A percentile compares a stretch with the other conserved stretches of the same genome.
These are phyloP conservation scores for Tolypocladium ovalisporum DNA, from an alignment of 2,329 filamentous ascomycete species.

Conservation along the genomic window DNA sequence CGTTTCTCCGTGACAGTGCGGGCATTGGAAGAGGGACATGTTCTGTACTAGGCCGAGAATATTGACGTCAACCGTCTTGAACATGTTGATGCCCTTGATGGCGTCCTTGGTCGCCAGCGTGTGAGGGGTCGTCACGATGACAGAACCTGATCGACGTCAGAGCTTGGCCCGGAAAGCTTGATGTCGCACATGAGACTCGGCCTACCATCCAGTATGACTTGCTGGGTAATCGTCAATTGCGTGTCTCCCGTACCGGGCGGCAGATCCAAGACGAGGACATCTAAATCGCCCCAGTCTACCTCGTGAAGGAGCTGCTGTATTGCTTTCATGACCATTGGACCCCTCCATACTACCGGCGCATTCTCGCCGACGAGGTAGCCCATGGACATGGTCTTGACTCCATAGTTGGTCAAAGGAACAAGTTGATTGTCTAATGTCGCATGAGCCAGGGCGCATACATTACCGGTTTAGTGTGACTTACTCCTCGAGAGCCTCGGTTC, in stretches of 20 bases:
- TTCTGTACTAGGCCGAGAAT: slow-evolving; percentile 85
- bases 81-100: slow-evolving; percentile 85
- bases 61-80: slow-evolving; percentile 71
- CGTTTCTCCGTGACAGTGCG: slow-evolving; percentile 62
- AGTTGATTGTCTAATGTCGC: slow-evolving; percentile 57
- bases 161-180: not conserved
- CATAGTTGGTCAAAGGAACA: slow-evolving; percentile 84
- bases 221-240: slow-evolving; percentile 93
- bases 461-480: slow-evolving; percentile 26
- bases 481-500: slow-evolving; percentile 67
- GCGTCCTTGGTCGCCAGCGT: slow-evolving; percentile 88
- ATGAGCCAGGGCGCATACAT: slow-evolving; percentile 2
- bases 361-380: slow-evolving; percentile 76
- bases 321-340: slow-evolving; percentile 95
- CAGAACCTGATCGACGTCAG: slow-evolving; percentile 40
- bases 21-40: slow-evolving; percentile 78
- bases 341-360: slow-evolving; percentile 86
- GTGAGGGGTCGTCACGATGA: slow-evolving; percentile 90
- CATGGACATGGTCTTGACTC: slow-evolving; percentile 98
- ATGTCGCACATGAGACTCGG: not conserved
- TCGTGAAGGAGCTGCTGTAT: slow-evolving; percentile 91
- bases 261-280: slow-evolving; percentile 80
- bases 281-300: slow-evolving; percentile 84
- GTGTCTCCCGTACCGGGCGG: slow-evolving; percentile 94
- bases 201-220: slow-evolving; percentile 74